Base-by-base conservation (phyloP, 345 rosid genomes). In the Euphorbia lathyris region DNA sequence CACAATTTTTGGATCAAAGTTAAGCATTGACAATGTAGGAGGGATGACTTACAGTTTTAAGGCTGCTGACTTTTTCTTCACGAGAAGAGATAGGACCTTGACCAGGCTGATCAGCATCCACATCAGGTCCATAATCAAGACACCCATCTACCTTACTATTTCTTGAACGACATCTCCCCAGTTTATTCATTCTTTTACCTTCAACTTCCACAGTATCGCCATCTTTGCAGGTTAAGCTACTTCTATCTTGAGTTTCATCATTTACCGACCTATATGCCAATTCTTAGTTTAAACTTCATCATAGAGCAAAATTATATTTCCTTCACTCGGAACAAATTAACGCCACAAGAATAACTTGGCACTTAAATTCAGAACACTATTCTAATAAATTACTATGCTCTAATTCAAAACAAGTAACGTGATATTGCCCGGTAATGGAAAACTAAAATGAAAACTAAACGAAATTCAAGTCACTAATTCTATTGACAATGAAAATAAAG, bases 61-160 rank as follows among this genome's bases (percentile, higher is more conserved):
- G 97, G 81, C 90, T 95, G 90, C 96, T 92, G 60, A 95, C 87
- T 85, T 89, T 95, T 83, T 95, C 99, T 73, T 95, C 99, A 13
- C 96, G 93, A 29, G 90, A 85, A 0, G 90, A 85, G 58, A 86
- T 48, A 77, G 84, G 76, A 4, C 86, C 92, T 72, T 84, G 97
- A 69, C 83, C 78, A 66, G 80, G 81, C 76, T 80, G 96, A 69
- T 92, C 99, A 62, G 86, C 85, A 60, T 90, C 99, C 0, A 70
- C 90, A 75, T 90, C 98, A 68, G 74, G 89, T 73, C 91, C 97
- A 76, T 72, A 86, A 57, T 94, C 98, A 68, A 83, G 76, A 58
- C 88, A 80, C 19, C 77, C 80, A 55, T 90, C 98, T 6, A 73
- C 50, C 81, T 87, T 91, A 72, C 79, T 80, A 34, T 61, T 81